A percentile compares a stretch with the other conserved stretches of the same genome.
phyloP scores from a whole-genome alignment of 2,329 filamentous ascomycete species.

The Clarireedia monteithiana region DNA sequence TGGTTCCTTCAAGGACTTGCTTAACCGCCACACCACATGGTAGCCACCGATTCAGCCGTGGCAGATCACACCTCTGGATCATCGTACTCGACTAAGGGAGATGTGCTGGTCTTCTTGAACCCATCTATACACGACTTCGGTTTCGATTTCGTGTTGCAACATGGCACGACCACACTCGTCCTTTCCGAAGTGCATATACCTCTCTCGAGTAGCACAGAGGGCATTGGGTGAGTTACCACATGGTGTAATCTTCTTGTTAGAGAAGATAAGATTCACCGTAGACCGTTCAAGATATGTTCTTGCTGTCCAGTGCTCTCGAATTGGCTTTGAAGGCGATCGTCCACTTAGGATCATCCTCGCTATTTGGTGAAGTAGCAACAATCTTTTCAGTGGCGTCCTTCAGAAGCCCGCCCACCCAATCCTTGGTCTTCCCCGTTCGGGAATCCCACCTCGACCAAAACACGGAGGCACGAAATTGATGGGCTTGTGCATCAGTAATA shows the following conservation, averaged over 20 bases:
- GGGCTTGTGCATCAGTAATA: conserved; percentile 83
- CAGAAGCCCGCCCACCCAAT: conserved; percentile 62
- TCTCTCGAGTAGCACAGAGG: conserved; percentile 79
- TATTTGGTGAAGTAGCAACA: conserved; percentile 57
- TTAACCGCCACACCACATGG: conserved; percentile 69
- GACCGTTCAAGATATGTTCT: conserved; percentile 59
- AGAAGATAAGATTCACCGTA: conserved; percentile 67
- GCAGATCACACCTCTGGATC: conserved; percentile 68
- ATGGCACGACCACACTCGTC: conserved; percentile 80
- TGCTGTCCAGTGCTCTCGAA: conserved; percentile 64
- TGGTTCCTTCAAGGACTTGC: conserved; percentile 68
- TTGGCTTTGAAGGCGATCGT: conserved; percentile 69
- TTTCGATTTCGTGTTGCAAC: conserved; percentile 74
- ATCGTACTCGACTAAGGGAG: conserved; percentile 77
- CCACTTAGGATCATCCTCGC: conserved; percentile 61
- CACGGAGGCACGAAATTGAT: conserved; percentile 56
- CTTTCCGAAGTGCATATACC: conserved; percentile 85
- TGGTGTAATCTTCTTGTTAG: conserved; percentile 59
- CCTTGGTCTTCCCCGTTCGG: conserved; percentile 61
- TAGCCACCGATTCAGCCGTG: conserved; percentile 75
- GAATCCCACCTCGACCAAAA: conserved; percentile 85
- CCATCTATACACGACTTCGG: conserved; percentile 69
- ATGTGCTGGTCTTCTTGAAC: conserved; percentile 66
- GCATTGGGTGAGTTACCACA: conserved; percentile 78
- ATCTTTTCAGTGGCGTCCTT: conserved; percentile 77